Evolutionary conservation across 441 rosid species (phyloP).

Genomic region (Gossypium aridum): DNA sequence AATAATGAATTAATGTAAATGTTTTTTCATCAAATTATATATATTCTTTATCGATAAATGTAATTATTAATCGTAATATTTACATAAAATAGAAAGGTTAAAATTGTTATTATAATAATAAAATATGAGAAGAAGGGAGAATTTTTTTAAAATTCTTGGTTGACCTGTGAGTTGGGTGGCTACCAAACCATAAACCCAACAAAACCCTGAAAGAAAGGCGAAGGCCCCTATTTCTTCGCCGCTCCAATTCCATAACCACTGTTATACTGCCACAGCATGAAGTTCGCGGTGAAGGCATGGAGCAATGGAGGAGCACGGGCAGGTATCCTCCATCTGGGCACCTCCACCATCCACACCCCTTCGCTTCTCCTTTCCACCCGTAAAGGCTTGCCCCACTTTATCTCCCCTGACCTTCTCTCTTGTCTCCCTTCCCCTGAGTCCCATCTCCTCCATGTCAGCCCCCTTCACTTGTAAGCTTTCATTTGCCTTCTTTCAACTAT

Average conservation of each 20-base stretch:
- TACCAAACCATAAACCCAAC: neutral
- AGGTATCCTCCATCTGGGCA: slow-evolving; percentile 40
- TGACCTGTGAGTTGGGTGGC: no score
- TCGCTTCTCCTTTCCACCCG: slow-evolving; percentile 64
- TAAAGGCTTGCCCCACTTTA: slow-evolving; percentile 56
- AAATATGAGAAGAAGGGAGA: no score
- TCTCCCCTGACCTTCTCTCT: slow-evolving; percentile 62
- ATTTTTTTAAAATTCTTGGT: no score
- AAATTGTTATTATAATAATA: no score
- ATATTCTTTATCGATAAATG: no score
- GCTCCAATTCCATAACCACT: neutral
- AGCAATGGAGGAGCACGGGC: slow-evolving; percentile 38
- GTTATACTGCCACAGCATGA: slow-evolving; percentile 23
- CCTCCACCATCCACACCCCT: slow-evolving; percentile 50
- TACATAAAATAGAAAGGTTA: no score
- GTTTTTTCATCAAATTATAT: no score
- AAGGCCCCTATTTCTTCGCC: neutral
- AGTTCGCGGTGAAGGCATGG: slow-evolving; percentile 46
- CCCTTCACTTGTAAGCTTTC: slow-evolving; percentile 63
- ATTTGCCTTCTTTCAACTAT: neutral
- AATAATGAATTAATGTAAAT: no score
- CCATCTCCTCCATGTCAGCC: slow-evolving; percentile 56
- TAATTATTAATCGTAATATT: no score
- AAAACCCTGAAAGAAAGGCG: neutral
- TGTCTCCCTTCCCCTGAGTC: slow-evolving; percentile 56